A percentile compares a stretch with the other conserved stretches of the same genome.
Evolutionary conservation across 1,284 basidiomycete species (phyloP).

Genomic region (Vanrija sp.): DNA sequence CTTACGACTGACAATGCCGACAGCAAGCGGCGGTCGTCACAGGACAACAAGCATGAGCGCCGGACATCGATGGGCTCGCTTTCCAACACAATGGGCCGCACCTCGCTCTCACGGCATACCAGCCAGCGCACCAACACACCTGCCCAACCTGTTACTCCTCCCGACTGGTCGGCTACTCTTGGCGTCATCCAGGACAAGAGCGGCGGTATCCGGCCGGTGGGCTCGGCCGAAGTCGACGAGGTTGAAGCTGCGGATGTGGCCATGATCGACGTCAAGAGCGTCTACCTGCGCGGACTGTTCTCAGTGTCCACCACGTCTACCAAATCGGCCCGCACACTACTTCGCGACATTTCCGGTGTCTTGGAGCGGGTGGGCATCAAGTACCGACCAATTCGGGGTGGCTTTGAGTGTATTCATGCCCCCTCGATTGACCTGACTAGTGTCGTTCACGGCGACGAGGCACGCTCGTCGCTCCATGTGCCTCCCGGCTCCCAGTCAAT

Average conservation of each 20-base stretch:
- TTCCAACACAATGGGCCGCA: constrained; percentile 28
- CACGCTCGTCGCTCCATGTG: constrained; percentile 14
- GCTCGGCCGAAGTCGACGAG: constrained; percentile 18
- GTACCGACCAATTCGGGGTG: constrained; percentile 81
- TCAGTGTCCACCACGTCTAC: constrained; percentile 95
- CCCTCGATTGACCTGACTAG: constrained; percentile 86
- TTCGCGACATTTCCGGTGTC: constrained; percentile 77
- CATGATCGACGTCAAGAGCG: constrained; percentile 67
- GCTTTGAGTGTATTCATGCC: constrained; percentile 93
- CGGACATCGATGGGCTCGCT: constrained; percentile 54
- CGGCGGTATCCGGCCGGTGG: constrained; percentile 17
- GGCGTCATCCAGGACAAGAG: constrained; percentile 17
- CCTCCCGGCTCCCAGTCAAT: constrained; percentile 13
- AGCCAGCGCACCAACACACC: constrained; percentile 20
- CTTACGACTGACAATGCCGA: background rate
- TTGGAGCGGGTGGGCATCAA: constrained; percentile 92
- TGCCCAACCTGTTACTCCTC: constrained; percentile 16
- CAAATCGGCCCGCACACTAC: constrained; percentile 74
- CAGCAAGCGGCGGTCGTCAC: background rate
- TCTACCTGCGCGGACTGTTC: constrained; percentile 84
- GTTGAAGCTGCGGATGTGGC: constrained; percentile 22
- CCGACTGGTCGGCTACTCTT: constrained; percentile 24
- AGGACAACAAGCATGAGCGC: constrained; percentile 66
- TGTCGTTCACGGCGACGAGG: constrained; percentile 52
- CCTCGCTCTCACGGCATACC: constrained; percentile 28